These are phyloP conservation scores for Jasminum sambac DNA, from an alignment of 257 asterid genomes.

Conservation along the genomic window DNA sequence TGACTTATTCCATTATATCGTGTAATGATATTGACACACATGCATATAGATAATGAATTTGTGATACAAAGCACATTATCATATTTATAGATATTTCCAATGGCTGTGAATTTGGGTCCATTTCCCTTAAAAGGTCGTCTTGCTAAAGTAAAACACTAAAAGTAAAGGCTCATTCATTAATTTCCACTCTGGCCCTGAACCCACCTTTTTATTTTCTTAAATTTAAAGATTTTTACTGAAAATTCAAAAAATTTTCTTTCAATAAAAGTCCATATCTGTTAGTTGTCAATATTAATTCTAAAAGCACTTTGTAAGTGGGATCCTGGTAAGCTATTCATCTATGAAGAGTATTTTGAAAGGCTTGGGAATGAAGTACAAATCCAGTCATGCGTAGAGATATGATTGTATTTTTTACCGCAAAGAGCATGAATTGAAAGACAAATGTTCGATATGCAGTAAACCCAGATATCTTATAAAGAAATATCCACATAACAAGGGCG, in stretches of 20 bases:
- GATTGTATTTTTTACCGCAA: no score
- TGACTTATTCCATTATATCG: no score
- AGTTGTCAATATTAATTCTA: background rate
- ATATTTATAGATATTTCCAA: conserved; percentile 21
- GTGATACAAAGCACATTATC: background rate
- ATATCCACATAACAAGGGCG: no score
- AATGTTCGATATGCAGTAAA: no score
- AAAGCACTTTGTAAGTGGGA: conserved; percentile 31
- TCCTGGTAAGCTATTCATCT: no score
- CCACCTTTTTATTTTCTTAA: no score
- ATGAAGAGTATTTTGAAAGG: no score
- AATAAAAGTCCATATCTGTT: background rate
- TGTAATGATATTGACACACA: conserved; percentile 37
- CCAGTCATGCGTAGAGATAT: no score
- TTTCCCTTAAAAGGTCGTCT: conserved; percentile 34
- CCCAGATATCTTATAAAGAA: no score
- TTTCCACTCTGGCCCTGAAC: background rate
- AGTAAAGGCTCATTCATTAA: conserved; percentile 11
- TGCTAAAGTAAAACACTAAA: conserved; percentile 45
- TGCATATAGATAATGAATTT: conserved; percentile 37
- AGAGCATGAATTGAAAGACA: no score
- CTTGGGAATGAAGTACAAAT: no score
- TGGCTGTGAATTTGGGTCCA: conserved; percentile 33
- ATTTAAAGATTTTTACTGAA: background rate
- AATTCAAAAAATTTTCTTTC: background rate